Percentiles rank a stretch among this genome's conserved stretches.
These are phyloP conservation scores for Nepenthes gracilis DNA, from an alignment of 148 eudicot species.

Conservation along the genomic window DNA sequence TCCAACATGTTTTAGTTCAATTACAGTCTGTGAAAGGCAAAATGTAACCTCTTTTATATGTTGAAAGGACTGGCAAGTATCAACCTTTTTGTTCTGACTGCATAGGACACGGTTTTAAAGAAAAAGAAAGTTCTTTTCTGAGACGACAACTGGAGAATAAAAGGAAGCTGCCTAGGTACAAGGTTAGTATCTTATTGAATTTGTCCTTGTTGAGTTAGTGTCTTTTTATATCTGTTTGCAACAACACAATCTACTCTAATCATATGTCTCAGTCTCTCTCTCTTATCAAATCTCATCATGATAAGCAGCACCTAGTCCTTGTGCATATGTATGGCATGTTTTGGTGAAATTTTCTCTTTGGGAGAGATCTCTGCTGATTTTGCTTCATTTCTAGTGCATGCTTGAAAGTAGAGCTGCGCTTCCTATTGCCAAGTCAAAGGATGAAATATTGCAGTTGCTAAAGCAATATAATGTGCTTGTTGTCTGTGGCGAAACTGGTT, in stretches of 20 bases:
- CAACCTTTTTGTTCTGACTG: background rate
- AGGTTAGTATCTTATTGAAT: slow-evolving; percentile 30
- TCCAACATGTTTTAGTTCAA: no score
- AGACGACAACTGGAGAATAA: slow-evolving; percentile 52
- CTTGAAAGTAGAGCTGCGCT: slow-evolving; percentile 68
- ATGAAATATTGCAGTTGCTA: slow-evolving; percentile 47
- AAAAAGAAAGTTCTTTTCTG: slow-evolving; percentile 50
- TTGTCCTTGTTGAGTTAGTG: background rate
- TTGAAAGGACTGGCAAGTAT: background rate
- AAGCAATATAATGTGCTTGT: slow-evolving; percentile 70
- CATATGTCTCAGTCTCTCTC: no score
- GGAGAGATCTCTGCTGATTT: background rate
- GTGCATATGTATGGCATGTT: background rate
- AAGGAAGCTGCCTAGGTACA: slow-evolving; percentile 42
- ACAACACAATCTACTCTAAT: no score
- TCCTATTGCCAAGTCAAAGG: slow-evolving; percentile 73
- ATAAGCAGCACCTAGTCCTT: background rate
- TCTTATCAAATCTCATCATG: no score
- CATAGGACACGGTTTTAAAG: slow-evolving; percentile 17
- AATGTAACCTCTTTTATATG: no score
- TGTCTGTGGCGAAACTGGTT: slow-evolving; percentile 95
- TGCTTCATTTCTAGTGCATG: slow-evolving; percentile 43
- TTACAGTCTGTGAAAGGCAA: no score
- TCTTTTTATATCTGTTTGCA: no score
- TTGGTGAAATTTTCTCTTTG: background rate